Evolutionary conservation across 73 alveolate species (phyloP).

Genomic region (Paraurostyla sp.): DNA sequence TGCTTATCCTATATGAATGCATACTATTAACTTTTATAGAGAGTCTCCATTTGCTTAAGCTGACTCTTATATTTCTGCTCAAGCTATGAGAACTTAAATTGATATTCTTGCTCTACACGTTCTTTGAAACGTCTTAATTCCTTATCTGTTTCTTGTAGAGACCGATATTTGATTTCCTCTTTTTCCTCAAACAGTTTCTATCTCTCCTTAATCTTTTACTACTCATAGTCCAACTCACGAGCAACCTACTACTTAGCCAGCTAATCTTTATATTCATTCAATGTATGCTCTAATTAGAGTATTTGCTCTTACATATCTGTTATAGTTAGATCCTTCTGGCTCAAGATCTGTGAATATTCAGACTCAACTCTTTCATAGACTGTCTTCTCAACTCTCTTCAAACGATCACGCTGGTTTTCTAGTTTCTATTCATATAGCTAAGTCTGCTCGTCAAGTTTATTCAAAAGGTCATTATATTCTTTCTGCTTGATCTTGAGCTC

Average conservation of each 20-base stretch:
- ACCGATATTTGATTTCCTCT: conserved; percentile 2
- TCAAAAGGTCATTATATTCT: background rate
- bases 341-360: conserved; percentile 14
- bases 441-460: background rate
- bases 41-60: background rate
- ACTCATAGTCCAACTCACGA: background rate
- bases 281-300: background rate
- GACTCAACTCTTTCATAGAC: conserved; percentile 55
- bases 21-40: background rate
- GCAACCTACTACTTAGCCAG: background rate
- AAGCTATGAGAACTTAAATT: background rate
- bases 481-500: conserved; percentile 2
- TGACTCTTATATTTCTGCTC: background rate
- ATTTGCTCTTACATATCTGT: background rate
- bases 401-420: conserved; percentile 11
- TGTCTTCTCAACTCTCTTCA: conserved; percentile 58
- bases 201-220: conserved; percentile 14
- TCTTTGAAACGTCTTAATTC: conserved; percentile 4
- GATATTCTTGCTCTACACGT: background rate
- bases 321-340: conserved; percentile 17
- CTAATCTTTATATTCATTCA: background rate
- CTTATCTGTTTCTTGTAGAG: conserved; percentile 28
- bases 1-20: background rate
- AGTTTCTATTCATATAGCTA: background rate
- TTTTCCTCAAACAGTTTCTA: background rate